These are phyloP conservation scores for Mucor velutinosus DNA, from an alignment of 371 early-diverging fungal species.

Conservation along the genomic window DNA sequence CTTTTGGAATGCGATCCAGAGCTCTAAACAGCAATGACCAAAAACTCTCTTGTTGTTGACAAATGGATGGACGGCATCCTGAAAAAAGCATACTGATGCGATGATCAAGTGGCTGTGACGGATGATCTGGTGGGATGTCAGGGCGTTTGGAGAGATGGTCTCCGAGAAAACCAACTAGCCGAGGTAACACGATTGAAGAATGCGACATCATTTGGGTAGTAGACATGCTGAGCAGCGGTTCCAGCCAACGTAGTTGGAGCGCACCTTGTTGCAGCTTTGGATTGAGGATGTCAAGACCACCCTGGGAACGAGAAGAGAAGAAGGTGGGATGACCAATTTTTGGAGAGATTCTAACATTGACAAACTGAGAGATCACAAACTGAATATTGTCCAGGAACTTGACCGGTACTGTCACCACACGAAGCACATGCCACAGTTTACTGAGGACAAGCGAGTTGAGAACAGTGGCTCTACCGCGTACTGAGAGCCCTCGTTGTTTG, in stretches of 20 bases:
- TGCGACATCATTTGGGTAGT: no score
- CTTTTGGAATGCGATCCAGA: slow-evolving; percentile 5
- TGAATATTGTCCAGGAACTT: neutral
- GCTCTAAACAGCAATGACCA: slow-evolving; percentile 8
- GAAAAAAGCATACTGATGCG: slow-evolving; percentile 1
- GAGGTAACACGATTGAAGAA: slow-evolving; percentile 8
- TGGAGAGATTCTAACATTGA: slow-evolving; percentile 14
- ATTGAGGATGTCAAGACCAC: slow-evolving; percentile 14
- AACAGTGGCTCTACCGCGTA: no score
- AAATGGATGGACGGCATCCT: neutral
- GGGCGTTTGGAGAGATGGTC: neutral
- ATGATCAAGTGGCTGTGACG: neutral
- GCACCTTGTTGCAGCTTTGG: neutral
- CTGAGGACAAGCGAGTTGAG: no score
- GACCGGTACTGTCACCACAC: neutral
- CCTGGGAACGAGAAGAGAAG: neutral
- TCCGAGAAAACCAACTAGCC: neutral
- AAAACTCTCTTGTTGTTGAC: neutral
- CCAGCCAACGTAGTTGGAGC: neutral
- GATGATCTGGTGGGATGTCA: neutral
- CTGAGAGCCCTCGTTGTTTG: no score
- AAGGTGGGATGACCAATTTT: neutral
- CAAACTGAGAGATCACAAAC: slow-evolving; percentile 4
- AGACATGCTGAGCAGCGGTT: neutral
- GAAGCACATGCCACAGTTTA: no score